Base-by-base conservation (phyloP, 2,329 filamentous ascomycete species). In the Beauveria rudraprayagi region DNA sequence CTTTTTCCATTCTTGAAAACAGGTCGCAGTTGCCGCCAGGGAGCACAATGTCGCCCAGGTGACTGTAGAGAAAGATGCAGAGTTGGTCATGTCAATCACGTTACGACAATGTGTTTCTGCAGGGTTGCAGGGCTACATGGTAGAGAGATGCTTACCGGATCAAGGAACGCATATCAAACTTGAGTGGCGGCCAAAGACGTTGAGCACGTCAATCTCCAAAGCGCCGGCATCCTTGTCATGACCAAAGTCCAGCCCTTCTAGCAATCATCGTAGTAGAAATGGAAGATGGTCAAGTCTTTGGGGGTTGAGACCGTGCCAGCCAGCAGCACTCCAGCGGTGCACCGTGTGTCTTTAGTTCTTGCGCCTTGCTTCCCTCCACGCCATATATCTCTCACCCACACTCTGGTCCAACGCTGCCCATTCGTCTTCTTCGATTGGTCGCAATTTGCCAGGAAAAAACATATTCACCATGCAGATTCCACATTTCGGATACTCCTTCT, bases 211-310 rank as follows among this genome's bases (percentile, higher is more conserved):
- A 11, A 60, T 60, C 55, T 66, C 53, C 44, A 48, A 63, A n/a
- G 65, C 58, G 2, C 60, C 53, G 2, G 66, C 60, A 17, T 65
- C 57, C 50, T 62, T 67, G 58, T 69, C 66, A 10, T 68, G 64
- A 51, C 69, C 70, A 46, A 66, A 47, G 67, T 64, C 68, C 68
- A 70, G 50, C 65, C 62, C 61, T 69, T 60, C n/a, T 48, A 46
- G 61, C 69, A 70, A 52, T 68, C 67, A 46, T 65, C 53, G 55
- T 67, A 68, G 50, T 65, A 61, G 22, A 66, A 65, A 40, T 66
- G 63, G 63, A 65, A 69, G 34, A 65, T 62, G 52, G 66, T 64
- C 43, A 68, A 64, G 56, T 68, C 66, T 24, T 59, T 56, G 10
- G 64, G 10, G 64, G 62, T 43, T 54, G 17, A 66, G 63, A 46